These are phyloP conservation scores for Pulveroboletus sp. DNA, from an alignment of 768 basidiomycete species.

Conservation along the genomic window DNA sequence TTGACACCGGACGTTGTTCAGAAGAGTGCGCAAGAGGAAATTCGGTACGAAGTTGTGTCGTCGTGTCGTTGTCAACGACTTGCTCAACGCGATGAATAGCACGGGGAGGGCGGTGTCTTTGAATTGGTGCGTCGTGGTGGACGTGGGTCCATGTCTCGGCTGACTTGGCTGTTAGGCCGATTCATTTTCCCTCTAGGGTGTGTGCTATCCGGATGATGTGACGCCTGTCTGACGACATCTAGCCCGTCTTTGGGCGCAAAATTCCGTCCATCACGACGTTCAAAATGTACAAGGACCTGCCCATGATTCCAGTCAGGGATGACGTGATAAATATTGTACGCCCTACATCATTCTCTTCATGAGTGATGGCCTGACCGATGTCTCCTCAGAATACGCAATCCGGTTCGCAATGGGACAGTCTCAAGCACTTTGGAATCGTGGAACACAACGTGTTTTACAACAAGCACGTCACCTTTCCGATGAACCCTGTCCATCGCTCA, in stretches of 20 bases:
- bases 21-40: slow-evolving; percentile 54
- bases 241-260: slow-evolving; percentile 37
- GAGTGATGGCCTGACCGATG: background rate
- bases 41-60: slow-evolving; percentile 43
- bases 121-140: slow-evolving; percentile 50
- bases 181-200: slow-evolving; percentile 67
- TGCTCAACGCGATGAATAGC: slow-evolving; percentile 26
- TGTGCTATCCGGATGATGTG: background rate
- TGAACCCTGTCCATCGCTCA: too few species aligned
- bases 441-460: slow-evolving; percentile 61
- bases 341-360: background rate
- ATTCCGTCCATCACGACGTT: slow-evolving; percentile 45
- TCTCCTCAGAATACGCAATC: slow-evolving; percentile 65
- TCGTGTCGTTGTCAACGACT: background rate
- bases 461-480: slow-evolving; percentile 39
- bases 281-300: slow-evolving; percentile 10
- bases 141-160: background rate
- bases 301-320: slow-evolving; percentile 26
- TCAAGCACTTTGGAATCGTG: slow-evolving; percentile 54
- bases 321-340: slow-evolving; percentile 58
- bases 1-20: slow-evolving; percentile 64
- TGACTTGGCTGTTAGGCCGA: slow-evolving; percentile 43
- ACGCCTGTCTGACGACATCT: background rate
- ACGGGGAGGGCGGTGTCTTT: slow-evolving; percentile 54
- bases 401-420: slow-evolving; percentile 68